Evolutionary conservation across 1,284 basidiomycete species (phyloP), one percentile per base, ranked within the genome.

Genomic region (Ustilago shanxiensis): DNA sequence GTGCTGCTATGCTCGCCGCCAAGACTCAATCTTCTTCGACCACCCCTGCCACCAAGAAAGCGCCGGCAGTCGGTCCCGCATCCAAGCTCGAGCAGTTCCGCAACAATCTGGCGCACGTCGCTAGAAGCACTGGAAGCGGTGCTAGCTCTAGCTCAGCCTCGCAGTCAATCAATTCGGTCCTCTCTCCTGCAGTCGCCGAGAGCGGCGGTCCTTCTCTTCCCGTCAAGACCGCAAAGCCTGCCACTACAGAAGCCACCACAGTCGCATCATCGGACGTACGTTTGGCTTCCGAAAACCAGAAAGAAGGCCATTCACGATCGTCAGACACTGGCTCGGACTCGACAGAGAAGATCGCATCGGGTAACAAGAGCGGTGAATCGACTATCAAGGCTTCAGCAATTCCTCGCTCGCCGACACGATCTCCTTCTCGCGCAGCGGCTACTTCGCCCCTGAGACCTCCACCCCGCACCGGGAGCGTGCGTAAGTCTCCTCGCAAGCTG

Each of bases 71-170:
- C 1, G 74, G 74, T 49, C 74, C 63, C 22, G 74, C 63, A 4
- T 77, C 74, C 24, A 77, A 77, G 57, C 66, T 77, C 20, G 74
- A 77, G 51, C 69, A 72, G 26, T 72, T 77, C 53, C 69, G 74
- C 58, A 77, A 57, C 74, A 77, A 69, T 37, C 58, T 77, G 1
- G 74, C 74, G 52, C 69, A 72, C 26, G 70, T 77, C 18, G 66
- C 69, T 26, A 59, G 74, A 10, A 72, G 65, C 57, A 66, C 61
- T 2, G 70, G 66, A 8, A 72, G 74, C 39, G 69, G 66, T 9
- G 54, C 69, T 14, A 67, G 65, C 55, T 54, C 65, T 14, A 55
- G 49, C 57, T 72, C 70, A 16, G 49, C 67, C 37, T 51, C 66
- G 20, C 60, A 60, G 7, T 56, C 55, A 0, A 7, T 41, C n/a